Percentiles rank a stretch among this genome's conserved stretches.
Evolutionary conservation across 2,329 filamentous ascomycete species (phyloP).

Genomic region (Zarea fungicola): DNA sequence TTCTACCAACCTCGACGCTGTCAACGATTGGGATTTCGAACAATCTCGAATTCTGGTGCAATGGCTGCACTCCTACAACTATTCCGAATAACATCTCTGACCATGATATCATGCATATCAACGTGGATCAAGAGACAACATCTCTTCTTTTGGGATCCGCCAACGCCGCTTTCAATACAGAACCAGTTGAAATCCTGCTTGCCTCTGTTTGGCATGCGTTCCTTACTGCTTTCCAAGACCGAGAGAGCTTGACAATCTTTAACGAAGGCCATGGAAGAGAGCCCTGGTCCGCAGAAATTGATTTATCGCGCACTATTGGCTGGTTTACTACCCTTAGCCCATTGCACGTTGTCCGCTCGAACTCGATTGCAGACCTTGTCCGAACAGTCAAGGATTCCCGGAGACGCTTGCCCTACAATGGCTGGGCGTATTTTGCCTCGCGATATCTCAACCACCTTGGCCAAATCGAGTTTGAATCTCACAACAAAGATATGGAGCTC

Average conservation of each 20-base stretch:
- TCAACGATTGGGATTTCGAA: background rate
- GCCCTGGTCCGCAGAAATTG: conserved; percentile 25
- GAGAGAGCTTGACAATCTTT: conserved; percentile 30
- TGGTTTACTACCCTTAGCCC: conserved; percentile 42
- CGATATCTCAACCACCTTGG: conserved; percentile 27
- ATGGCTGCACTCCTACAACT: background rate
- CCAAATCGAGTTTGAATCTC: conserved; percentile 25
- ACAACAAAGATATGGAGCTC: conserved; percentile 36
- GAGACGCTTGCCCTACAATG: conserved; percentile 29
- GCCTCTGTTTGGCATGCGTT: conserved; percentile 32
- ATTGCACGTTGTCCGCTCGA: conserved; percentile 15
- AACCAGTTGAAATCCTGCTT: conserved; percentile 35
- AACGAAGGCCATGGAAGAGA: conserved; percentile 40
- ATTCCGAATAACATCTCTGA: background rate
- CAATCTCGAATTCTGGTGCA: background rate
- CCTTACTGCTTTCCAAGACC: conserved; percentile 26
- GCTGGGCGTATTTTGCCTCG: conserved; percentile 33
- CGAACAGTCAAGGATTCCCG: conserved; percentile 31
- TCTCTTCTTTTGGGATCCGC: conserved; percentile 20
- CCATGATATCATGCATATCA: background rate
- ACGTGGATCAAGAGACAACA: background rate
- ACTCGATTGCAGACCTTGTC: conserved; percentile 1
- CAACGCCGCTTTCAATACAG: conserved; percentile 28
- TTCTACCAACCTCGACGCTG: background rate
- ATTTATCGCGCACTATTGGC: conserved; percentile 37